A percentile compares a stretch with the other conserved stretches of the same genome.
Evolutionary conservation across 106 monocot species (phyloP).

Genomic region (Ottelia alismoides): DNA sequence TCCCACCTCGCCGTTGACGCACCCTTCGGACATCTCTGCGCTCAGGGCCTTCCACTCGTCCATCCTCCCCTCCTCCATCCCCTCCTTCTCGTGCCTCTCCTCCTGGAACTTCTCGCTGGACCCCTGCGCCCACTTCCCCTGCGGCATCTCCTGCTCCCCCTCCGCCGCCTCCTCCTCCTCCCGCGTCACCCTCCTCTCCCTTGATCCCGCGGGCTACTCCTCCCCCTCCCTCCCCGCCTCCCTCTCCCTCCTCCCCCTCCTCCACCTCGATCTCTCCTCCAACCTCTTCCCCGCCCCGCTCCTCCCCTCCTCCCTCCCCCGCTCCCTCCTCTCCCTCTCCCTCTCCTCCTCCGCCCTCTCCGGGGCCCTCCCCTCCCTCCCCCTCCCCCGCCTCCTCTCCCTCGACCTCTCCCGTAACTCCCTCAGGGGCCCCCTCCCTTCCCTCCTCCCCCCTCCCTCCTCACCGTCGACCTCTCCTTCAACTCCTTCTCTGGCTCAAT

Average conservation of each 20-base stretch:
- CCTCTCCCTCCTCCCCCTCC: slow-evolving; percentile 29
- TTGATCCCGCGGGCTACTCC: slow-evolving; percentile 47
- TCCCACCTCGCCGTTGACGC: slow-evolving; percentile 1
- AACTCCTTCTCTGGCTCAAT: slow-evolving; percentile 24
- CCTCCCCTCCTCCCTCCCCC: slow-evolving; percentile 12
- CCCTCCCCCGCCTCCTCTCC: slow-evolving; percentile 13
- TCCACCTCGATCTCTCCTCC: slow-evolving; percentile 32
- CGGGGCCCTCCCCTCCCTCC: slow-evolving; percentile 16
- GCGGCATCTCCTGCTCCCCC: slow-evolving; percentile 43
- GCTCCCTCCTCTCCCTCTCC: slow-evolving; percentile 25
- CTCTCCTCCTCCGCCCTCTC: slow-evolving; percentile 37
- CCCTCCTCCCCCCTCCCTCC: slow-evolving; percentile 8
- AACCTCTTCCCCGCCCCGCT: slow-evolving; percentile 36
- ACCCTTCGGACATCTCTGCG: slow-evolving; percentile 26
- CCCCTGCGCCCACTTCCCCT: slow-evolving; percentile 47
- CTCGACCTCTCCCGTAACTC: slow-evolving; percentile 35
- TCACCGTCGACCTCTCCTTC: slow-evolving; percentile 35
- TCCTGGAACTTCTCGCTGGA: slow-evolving; percentile 57
- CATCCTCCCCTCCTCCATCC: slow-evolving; percentile 24
- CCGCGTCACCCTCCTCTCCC: slow-evolving; percentile 22
- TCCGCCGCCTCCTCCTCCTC: not conserved
- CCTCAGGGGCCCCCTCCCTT: slow-evolving; percentile 29
- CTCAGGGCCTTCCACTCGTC: slow-evolving; percentile 32
- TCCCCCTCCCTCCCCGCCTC: slow-evolving; percentile 20
- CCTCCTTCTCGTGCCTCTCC: slow-evolving; percentile 44